phyloP scores from a whole-genome alignment of 2,329 filamentous ascomycete genomes.

The Fusarium bulbicola region DNA sequence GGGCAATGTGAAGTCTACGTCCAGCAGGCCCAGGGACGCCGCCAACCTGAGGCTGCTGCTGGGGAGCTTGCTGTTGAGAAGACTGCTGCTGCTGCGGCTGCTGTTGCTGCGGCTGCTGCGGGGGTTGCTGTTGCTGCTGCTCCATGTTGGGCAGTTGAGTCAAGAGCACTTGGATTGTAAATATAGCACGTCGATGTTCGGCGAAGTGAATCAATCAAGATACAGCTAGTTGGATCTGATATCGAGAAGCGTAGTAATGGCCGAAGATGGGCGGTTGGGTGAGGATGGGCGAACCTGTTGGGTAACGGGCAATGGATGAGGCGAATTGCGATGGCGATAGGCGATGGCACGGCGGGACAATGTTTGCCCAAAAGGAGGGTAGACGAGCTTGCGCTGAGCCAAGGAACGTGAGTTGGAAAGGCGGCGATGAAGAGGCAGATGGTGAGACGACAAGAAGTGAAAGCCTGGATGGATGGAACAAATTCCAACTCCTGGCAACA shows the following conservation, averaged over 20 bases:
- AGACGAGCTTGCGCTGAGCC: slow-evolving; percentile 47
- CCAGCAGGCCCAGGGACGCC: slow-evolving; percentile 78
- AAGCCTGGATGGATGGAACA: slow-evolving; percentile 54
- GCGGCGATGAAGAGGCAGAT: slow-evolving; percentile 49
- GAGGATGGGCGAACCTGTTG: slow-evolving; percentile 37
- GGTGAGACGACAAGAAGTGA: slow-evolving; percentile 53
- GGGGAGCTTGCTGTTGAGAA: slow-evolving; percentile 63
- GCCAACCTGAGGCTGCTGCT: slow-evolving; percentile 60
- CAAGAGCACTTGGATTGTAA: slow-evolving; percentile 47
- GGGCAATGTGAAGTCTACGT: slow-evolving; percentile 94
- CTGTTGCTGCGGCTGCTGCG: slow-evolving; percentile 61
- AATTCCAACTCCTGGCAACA: slow-evolving; percentile 48
- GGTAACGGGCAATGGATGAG: slow-evolving; percentile 38
- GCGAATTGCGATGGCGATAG: slow-evolving; percentile 42
- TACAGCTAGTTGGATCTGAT: slow-evolving; percentile 37
- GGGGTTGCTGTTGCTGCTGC: slow-evolving; percentile 60
- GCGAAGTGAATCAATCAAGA: slow-evolving; percentile 36
- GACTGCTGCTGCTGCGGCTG: slow-evolving; percentile 63
- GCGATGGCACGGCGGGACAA: slow-evolving; percentile 46
- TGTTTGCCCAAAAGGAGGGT: slow-evolving; percentile 52
- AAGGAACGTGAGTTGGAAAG: slow-evolving; percentile 52
- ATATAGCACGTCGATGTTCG: slow-evolving; percentile 52
- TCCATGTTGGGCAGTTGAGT: slow-evolving; percentile 67
- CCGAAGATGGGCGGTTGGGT: slow-evolving; percentile 37
- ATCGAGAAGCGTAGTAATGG: slow-evolving; percentile 34